A percentile compares a stretch with the other conserved stretches of the same genome.
These are phyloP conservation scores for Kodamaea sagamina DNA, from an alignment of 805 yeast species.

Conservation along the genomic window DNA sequence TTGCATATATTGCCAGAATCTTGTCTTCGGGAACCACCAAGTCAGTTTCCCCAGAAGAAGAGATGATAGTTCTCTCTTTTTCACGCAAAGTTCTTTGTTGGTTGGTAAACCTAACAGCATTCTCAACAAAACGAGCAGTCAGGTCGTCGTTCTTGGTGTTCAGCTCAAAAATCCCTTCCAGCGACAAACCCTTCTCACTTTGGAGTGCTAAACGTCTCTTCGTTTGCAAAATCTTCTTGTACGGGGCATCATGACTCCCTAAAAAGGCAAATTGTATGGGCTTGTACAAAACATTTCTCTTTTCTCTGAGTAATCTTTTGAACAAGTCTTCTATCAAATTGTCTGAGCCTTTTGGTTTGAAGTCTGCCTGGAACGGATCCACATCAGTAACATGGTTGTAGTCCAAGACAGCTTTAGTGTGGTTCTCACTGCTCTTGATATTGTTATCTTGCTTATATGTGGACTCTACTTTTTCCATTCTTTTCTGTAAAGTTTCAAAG, in stretches of 20 bases:
- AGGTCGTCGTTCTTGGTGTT: constrained; percentile 4
- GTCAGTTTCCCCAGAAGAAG: constrained; percentile 6
- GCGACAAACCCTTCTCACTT: neutral
- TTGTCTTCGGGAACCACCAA: neutral
- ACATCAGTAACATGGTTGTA: constrained; percentile 3
- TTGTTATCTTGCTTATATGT: neutral
- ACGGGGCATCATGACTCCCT: constrained; percentile 19
- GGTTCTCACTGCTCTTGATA: neutral
- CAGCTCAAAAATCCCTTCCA: neutral
- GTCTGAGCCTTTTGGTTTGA: neutral
- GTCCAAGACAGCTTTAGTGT: neutral
- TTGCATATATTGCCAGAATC: constrained; percentile 13
- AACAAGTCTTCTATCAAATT: neutral
- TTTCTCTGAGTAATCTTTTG: constrained; percentile 14
- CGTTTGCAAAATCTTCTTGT: constrained; percentile 16
- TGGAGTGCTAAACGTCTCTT: too few species aligned
- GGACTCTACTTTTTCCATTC: constrained; percentile 3
- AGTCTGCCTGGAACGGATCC: neutral
- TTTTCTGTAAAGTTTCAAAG: constrained; percentile 8
- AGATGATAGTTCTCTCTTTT: constrained; percentile 17
- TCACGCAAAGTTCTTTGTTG: constrained; percentile 19
- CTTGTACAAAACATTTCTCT: constrained; percentile 22
- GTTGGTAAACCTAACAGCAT: constrained; percentile 18
- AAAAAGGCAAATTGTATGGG: constrained; percentile 29
- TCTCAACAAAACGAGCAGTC: constrained; percentile 7